Conservation (phyloP, 2,329 filamentous ascomycete genomes). For the Fusarium miscanthi region DNA sequence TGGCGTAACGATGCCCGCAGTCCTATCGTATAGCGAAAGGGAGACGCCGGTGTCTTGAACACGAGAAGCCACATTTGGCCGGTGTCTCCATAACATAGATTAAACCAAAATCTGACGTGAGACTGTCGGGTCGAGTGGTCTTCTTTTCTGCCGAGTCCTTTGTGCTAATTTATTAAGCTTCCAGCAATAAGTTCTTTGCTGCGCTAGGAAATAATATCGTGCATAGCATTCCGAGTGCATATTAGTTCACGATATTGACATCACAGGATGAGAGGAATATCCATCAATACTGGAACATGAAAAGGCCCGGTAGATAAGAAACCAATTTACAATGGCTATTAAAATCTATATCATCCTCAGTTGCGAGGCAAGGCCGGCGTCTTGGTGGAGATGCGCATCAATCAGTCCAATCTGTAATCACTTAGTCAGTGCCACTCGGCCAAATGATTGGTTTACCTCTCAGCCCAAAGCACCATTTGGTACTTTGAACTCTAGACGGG, state of each 20-base stretch:
- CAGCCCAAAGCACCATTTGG: background rate
- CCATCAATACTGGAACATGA: fast-evolving
- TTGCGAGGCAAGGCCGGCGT: background rate
- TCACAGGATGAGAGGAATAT: background rate
- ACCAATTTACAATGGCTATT: fast-evolving
- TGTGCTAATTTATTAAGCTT: too few relatives aligned
- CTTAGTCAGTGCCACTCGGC: background rate
- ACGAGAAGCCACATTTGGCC: background rate
- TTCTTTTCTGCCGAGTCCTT: too few relatives aligned
- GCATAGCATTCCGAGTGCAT: background rate
- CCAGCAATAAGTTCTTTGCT: too few relatives aligned
- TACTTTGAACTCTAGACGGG: background rate
- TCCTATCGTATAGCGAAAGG: background rate
- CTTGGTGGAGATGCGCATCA: conserved; percentile 4
- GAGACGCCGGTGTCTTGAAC: background rate
- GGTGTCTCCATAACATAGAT: background rate
- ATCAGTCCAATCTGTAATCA: background rate
- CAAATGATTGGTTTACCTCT: background rate
- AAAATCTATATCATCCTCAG: fast-evolving
- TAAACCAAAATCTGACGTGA: conserved; percentile 12
- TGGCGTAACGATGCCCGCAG: background rate
- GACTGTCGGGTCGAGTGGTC: background rate
- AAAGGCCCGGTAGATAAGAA: background rate
- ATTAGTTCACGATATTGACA: background rate
- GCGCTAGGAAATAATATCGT: background rate